Evolutionary conservation across 345 rosid genomes (phyloP), one percentile per base, ranked within the genome.

Genomic region (Eucalyptus virginea): DNA sequence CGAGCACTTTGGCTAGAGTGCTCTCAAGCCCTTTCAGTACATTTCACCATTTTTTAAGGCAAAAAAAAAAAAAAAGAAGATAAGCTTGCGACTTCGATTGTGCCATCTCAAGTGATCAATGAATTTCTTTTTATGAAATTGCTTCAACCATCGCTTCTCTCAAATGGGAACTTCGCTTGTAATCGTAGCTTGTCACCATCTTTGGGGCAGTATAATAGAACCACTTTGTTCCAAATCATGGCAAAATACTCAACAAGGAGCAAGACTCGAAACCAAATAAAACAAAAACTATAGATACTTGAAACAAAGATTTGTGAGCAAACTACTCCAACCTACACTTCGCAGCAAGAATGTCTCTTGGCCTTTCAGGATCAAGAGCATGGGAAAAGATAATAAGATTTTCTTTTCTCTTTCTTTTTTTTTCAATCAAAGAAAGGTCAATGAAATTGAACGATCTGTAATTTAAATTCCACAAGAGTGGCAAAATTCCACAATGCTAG

Each of bases 401-500:
- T 30, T 65, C 18, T 65, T 65, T 14, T 65, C 56, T 52, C 56
- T 65, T 14, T 65, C 15, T n/a, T 65, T 65, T n/a, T n/a, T n/a
- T 30, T n/a, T 14, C 9, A 16, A 2, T 12, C 62, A 32, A 32
- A 69, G 23, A 34, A 69, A 17, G 80, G 42, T 16, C 42, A 32
- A 69, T 69, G 42, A 4, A 32, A 32, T 69, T 69, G 23, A 32
- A 69, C 3, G 24, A 32, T 69, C 42, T 17, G 40, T 16, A 32
- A 32, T 32, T 69, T 69, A 18, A 69, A 69, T 18, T 32, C 80
- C 40, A 16, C 80, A 32, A 67, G 3, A 67, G 34, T 67, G 80
- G 80, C 6, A 67, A 67, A 15, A 32, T 96, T 96, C 97, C 98
- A 95, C 58, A 52, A 52, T 52, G 58, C 1, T 52, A 94, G 98